phyloP scores from a whole-genome alignment of 108 stramenopile species.

The Fragilaria crotonensis region DNA sequence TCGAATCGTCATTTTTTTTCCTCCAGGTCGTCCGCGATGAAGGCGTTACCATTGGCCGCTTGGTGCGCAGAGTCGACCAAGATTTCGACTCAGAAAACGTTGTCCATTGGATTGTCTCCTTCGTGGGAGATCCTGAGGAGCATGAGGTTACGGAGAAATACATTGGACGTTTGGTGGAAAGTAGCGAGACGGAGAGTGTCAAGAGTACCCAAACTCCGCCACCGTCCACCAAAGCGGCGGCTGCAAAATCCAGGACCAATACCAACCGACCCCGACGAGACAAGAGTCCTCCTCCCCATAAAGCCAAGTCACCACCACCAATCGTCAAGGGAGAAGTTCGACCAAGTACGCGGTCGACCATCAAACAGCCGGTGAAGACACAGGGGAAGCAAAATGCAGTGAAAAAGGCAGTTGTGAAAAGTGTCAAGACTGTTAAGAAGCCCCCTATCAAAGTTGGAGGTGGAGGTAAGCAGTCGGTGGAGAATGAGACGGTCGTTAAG shows the following conservation, averaged over 20 bases:
- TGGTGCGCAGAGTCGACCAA: slow-evolving; percentile 13
- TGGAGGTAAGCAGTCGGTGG: slow-evolving; percentile 18
- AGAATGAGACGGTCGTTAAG: slow-evolving; percentile 36
- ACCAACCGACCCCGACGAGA: background rate
- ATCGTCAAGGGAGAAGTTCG: slow-evolving; percentile 1
- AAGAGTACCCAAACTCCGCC: background rate
- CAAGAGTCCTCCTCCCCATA: background rate
- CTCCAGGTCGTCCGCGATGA: slow-evolving; percentile 14
- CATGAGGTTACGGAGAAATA: slow-evolving; percentile 15
- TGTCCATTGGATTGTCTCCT: slow-evolving; percentile 16
- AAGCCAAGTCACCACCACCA: background rate
- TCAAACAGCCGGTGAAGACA: no score
- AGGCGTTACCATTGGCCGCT: slow-evolving; percentile 13
- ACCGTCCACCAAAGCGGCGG: background rate
- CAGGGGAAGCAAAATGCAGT: background rate
- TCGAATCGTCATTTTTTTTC: background rate
- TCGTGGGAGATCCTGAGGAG: slow-evolving; percentile 14
- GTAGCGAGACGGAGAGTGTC: slow-evolving; percentile 8
- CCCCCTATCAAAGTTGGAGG: slow-evolving; percentile 1
- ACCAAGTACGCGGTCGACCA: no score
- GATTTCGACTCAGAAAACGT: background rate
- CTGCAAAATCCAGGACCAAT: slow-evolving; percentile 7
- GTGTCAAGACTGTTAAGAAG: background rate
- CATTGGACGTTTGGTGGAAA: slow-evolving; percentile 17
- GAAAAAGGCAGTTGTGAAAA: slow-evolving; percentile 1